Evolutionary conservation across 768 basidiomycete genomes (phyloP), one percentile per base, ranked within the genome.

Genomic region (Naematelia aurantialba): DNA sequence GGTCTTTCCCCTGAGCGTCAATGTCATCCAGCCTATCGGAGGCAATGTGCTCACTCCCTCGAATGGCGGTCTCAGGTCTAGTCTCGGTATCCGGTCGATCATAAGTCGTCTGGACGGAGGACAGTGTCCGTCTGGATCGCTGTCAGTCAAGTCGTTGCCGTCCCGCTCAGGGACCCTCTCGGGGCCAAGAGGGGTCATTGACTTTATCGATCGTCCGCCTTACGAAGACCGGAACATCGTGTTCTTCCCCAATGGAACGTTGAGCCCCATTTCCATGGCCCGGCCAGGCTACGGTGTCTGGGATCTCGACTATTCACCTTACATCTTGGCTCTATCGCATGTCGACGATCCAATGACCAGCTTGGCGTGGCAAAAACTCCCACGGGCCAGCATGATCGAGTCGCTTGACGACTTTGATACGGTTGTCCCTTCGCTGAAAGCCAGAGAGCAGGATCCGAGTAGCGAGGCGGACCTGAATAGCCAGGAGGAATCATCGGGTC

Each of bases 221-320:
- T 73, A 65, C 58, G 71, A 73, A 56, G 71, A 73, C 17, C 61
- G 71, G 8, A 67, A 59, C 27, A 42, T 65, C 25, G 69, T 73
- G 22, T 70, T 55, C 44, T 70, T 60, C 46, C 60, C 68, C 14
- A 60, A 73, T 39, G 61, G 60, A 19, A 53, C 26, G 0, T 60
- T 60, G 48, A 68, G 68, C 17, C 66, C 64, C 21, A 63, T 73
- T 5, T 62, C 59, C 1, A 70, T 66, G 61, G 71, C 71, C 29
- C 53, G 68, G 51, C 66, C 63, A 42, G 71, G 67, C 2, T 70
- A 68, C 39, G 71, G 64, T 1, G 63, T 73, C 3, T 68, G 65
- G 68, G 68, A 73, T 54, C 49, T 73, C 25, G 68, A 73, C 52
- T 73, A 63, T 56, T 68, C 68, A 13, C 26, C 58, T n/a, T 66